These are phyloP conservation scores for Hydnomerulius pinastri DNA, from an alignment of 768 basidiomycete genomes.

Conservation along the genomic window DNA sequence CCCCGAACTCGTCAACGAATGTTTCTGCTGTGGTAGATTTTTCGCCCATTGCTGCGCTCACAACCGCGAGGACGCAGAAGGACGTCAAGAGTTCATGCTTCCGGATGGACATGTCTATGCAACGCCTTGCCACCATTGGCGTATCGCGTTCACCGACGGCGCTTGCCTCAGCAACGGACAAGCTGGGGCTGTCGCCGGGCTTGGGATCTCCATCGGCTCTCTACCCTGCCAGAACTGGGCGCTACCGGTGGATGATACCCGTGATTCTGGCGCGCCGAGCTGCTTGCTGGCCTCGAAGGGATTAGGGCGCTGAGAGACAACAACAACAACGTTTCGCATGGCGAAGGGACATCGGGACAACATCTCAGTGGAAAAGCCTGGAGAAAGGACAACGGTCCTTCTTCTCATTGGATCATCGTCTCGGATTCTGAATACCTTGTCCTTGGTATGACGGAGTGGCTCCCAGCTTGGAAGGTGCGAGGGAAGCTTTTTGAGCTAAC, in stretches of 20 bases:
- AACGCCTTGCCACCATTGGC: constrained; percentile 24
- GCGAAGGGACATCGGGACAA: too few species aligned
- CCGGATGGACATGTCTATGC: background rate
- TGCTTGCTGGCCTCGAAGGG: constrained; percentile 33
- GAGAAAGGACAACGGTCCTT: background rate
- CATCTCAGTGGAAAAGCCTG: background rate
- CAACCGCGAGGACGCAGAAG: background rate
- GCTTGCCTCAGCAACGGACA: constrained; percentile 33
- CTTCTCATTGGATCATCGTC: constrained; percentile 20
- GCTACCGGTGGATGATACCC: constrained; percentile 24
- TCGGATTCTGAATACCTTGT: constrained; percentile 40
- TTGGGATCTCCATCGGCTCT: constrained; percentile 31
- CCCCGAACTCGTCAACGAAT: constrained; percentile 10
- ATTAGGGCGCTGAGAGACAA: constrained; percentile 15
- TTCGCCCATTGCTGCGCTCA: constrained; percentile 16
- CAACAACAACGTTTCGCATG: background rate
- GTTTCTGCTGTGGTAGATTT: constrained; percentile 13
- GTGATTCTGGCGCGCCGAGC: constrained; percentile 38
- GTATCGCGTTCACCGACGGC: constrained; percentile 39
- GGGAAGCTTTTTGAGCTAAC: background rate
- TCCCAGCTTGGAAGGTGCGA: constrained; percentile 36
- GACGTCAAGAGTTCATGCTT: too few species aligned
- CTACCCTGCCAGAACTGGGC: constrained; percentile 18
- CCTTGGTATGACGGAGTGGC: constrained; percentile 38
- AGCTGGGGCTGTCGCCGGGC: constrained; percentile 26